These are phyloP conservation scores for Drosera spatulata DNA, from an alignment of 179 eudicot species.

Conservation along the genomic window DNA sequence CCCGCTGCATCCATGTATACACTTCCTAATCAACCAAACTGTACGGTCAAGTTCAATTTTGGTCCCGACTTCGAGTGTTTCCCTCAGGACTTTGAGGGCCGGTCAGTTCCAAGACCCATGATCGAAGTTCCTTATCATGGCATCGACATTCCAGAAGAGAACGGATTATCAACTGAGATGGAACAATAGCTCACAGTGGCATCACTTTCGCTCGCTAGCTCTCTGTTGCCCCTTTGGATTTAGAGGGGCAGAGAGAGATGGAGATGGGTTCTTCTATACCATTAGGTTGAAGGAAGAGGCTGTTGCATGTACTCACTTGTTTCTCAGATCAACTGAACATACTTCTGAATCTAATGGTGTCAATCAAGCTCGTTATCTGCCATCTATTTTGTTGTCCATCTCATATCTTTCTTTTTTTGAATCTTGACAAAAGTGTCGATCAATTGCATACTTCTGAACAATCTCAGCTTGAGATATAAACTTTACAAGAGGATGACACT, in stretches of 20 bases:
- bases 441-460: no score
- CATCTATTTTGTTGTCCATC: no score
- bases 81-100: slow-evolving; percentile 66
- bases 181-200: slow-evolving; percentile 4
- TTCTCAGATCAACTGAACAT: not conserved
- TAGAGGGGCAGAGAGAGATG: not conserved
- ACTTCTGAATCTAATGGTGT: not conserved
- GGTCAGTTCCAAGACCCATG: slow-evolving; percentile 71
- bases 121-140: slow-evolving; percentile 85
- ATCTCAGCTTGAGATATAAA: no score
- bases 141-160: slow-evolving; percentile 53
- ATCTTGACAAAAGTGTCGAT: no score
- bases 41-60: slow-evolving; percentile 84
- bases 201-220: not conserved
- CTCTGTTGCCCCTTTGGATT: slow-evolving; percentile 1
- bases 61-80: slow-evolving; percentile 88
- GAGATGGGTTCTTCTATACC: not conserved
- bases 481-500: no score
- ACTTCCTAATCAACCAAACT: slow-evolving; percentile 85
- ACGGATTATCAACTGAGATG: slow-evolving; percentile 63
- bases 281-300: not conserved
- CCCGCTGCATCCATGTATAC: slow-evolving; percentile 99
- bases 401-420: no score
- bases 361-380: no score
- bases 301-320: not conserved